These are phyloP conservation scores for Stachybotrys elegans DNA, from an alignment of 2,329 filamentous ascomycete genomes.

Conservation along the genomic window DNA sequence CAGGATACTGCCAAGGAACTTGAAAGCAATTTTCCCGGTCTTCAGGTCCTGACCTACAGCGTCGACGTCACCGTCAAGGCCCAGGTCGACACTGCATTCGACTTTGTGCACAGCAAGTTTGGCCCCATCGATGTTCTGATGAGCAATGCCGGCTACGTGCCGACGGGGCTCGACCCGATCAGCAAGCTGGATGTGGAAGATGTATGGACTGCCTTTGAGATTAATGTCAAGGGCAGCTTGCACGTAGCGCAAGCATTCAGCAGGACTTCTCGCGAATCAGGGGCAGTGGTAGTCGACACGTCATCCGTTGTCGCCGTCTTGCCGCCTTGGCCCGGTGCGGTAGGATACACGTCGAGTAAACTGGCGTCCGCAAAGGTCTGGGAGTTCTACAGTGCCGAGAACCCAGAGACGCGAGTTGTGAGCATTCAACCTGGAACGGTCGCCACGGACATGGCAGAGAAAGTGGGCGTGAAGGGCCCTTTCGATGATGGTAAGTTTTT, in stretches of 20 bases:
- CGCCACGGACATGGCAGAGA: not conserved
- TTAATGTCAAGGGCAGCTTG: slow-evolving; percentile 17
- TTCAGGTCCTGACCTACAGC: slow-evolving; percentile 10
- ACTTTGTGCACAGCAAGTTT: not conserved
- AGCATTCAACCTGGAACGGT: not conserved
- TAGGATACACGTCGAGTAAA: slow-evolving; percentile 3
- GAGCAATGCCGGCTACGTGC: slow-evolving; percentile 20
- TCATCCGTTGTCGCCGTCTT: slow-evolving; percentile 12
- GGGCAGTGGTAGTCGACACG: slow-evolving; percentile 17
- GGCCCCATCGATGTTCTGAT: slow-evolving; percentile 19
- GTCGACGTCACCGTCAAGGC: slow-evolving; percentile 11
- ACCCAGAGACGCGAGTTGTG: not conserved
- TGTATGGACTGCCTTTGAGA: slow-evolving; percentile 20
- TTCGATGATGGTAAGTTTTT: slow-evolving; percentile 5
- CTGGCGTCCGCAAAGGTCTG: slow-evolving; percentile 1
- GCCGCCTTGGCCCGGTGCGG: slow-evolving; percentile 3
- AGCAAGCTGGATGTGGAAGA: slow-evolving; percentile 11
- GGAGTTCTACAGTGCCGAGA: not conserved
- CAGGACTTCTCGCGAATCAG: slow-evolving; percentile 5
- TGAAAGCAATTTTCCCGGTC: slow-evolving; percentile 10
- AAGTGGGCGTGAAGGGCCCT: not conserved
- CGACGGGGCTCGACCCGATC: slow-evolving; percentile 9
- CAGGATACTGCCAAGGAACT: slow-evolving; percentile 12
- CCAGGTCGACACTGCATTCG: slow-evolving; percentile 7
- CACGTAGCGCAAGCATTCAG: slow-evolving; percentile 15